Conservation (phyloP, 768 basidiomycete genomes). For the Boletus fagicola region DNA sequence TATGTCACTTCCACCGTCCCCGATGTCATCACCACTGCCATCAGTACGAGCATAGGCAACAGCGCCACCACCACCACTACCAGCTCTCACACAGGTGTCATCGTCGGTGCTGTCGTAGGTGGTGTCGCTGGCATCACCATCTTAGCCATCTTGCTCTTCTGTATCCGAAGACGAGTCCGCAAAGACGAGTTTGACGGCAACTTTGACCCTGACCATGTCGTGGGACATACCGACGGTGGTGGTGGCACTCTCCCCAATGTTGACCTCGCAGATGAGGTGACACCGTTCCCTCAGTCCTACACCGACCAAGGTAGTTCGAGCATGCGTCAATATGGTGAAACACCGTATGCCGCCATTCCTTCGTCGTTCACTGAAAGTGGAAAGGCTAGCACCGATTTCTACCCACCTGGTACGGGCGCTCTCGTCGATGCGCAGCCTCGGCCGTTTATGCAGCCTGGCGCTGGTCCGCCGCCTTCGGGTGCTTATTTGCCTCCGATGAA, state of each 20-base stretch:
- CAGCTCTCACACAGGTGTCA: slow-evolving; percentile 36
- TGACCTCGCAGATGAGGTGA: slow-evolving; percentile 31
- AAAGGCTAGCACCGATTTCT: slow-evolving; percentile 11
- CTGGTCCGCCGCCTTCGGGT: background rate
- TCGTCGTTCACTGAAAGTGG: slow-evolving; percentile 1
- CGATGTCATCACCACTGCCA: slow-evolving; percentile 14
- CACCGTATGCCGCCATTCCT: slow-evolving; percentile 8
- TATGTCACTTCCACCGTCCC: slow-evolving; percentile 20
- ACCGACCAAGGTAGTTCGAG: slow-evolving; percentile 6
- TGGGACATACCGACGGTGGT: slow-evolving; percentile 19
- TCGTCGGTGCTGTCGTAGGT: slow-evolving; percentile 55
- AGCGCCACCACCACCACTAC: too few species aligned
- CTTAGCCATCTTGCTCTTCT: slow-evolving; percentile 31
- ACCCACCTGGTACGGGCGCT: background rate
- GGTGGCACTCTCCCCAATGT: slow-evolving; percentile 24
- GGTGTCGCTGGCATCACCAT: slow-evolving; percentile 35
- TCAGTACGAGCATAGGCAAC: background rate
- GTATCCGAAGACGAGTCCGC: slow-evolving; percentile 23
- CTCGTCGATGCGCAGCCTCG: slow-evolving; percentile 10
- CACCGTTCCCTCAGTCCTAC: slow-evolving; percentile 19
- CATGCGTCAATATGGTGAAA: slow-evolving; percentile 26
- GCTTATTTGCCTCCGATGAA: slow-evolving; percentile 5
- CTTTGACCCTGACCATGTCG: slow-evolving; percentile 48
- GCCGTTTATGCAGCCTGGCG: background rate
- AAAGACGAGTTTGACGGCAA: slow-evolving; percentile 48